Base-by-base conservation (phyloP, 2,329 filamentous ascomycete genomes). In the Aspergillus bombycis region DNA sequence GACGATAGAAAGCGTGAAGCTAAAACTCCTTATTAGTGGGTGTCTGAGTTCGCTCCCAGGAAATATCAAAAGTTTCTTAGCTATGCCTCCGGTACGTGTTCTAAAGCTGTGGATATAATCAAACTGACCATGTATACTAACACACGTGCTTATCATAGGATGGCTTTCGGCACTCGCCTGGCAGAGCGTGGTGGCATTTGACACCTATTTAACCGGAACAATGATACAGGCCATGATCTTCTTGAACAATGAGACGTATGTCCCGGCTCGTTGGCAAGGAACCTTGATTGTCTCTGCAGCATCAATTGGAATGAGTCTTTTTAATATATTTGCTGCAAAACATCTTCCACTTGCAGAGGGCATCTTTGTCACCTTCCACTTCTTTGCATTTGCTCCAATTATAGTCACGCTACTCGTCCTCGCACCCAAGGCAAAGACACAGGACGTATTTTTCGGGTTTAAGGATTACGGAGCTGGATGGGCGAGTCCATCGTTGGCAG, bases 351-450 rank as follows among this genome's bases (percentile, higher is more conserved):
- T 59, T n/a, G 57, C 57, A 0, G 57, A 59, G 30, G 45, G 57
- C 21, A 59, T 59, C 8, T 59, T 59, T 19, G 57, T 59, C 21
- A 52, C 57, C 14, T 58, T 46, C 5, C 57, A 59, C 28, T 59
- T 52, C 32, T 59, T 59, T 14, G 57, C 57, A 14, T 59, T 59
- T 21, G 23, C 30, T 30, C 45, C 57, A 2, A 43, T 59, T 0
- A 59, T 59, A 4, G 30, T 59, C n/a, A 52, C 57, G 0, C 23
- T 59, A n/a, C 57, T 59, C 1, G 57, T 52, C 2, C 45, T 59
- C 3, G 57, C 45, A 23, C 57, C 45, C 14, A 59, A 59, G 19
- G 57, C 16, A 19, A 9, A 21, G 3, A 45, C 57, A 2, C 6
- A 26, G 43, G 45, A 59, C 19, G 57, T 59, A 11, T 59, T 59